phyloP scores from a whole-genome alignment of 148 eudicot genomes.

The Cornus suecica region DNA sequence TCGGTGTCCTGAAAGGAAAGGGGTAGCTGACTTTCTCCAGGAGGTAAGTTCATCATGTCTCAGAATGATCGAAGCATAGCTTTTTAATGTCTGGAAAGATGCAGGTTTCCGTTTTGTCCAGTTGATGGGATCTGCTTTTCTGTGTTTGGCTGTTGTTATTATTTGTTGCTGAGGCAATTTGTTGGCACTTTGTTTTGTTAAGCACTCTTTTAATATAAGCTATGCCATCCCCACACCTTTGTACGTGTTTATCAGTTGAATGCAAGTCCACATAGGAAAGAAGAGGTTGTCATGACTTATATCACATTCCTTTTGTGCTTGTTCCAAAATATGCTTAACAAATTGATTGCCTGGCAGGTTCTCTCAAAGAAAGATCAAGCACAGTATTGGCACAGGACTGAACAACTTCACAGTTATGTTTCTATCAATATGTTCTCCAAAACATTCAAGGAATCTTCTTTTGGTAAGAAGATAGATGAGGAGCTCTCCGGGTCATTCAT shows the following conservation, averaged over 20 bases:
- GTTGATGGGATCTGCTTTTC: too few species aligned
- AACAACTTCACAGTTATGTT: slow-evolving; percentile 38
- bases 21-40: slow-evolving; percentile 84
- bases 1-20: slow-evolving; percentile 77
- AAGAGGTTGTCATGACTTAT: background rate
- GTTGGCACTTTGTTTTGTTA: too few species aligned
- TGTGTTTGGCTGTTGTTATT: too few species aligned
- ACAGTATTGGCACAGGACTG: slow-evolving; percentile 52
- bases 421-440: slow-evolving; percentile 42
- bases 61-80: too few species aligned
- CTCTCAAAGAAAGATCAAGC: slow-evolving; percentile 79
- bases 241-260: too few species aligned
- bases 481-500: slow-evolving; percentile 46
- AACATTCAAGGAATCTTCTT: slow-evolving; percentile 44
- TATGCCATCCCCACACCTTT: too few species aligned
- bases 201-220: too few species aligned
- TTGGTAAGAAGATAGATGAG: slow-evolving; percentile 39
- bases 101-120: too few species aligned
- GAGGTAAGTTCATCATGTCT: slow-evolving; percentile 43
- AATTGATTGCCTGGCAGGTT: slow-evolving; percentile 36
- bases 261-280: too few species aligned
- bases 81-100: too few species aligned
- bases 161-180: too few species aligned
- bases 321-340: background rate
- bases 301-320: background rate